These are phyloP conservation scores for Solanum ahanhuiri DNA, from an alignment of 257 asterid species.

Conservation along the genomic window DNA sequence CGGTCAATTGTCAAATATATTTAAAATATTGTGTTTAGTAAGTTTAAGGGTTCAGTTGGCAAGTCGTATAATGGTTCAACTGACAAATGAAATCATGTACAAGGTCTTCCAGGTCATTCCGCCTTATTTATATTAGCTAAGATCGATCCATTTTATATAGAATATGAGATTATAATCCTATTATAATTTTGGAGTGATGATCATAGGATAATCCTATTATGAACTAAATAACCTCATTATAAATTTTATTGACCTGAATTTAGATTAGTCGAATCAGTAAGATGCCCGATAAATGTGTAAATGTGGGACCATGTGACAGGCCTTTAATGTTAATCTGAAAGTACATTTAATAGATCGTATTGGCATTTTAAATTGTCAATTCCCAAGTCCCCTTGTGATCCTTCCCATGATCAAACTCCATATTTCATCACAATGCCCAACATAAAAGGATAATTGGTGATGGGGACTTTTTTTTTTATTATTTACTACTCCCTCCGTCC, in stretches of 20 bases:
- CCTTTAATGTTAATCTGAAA: background rate
- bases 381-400: background rate
- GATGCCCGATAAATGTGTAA: background rate
- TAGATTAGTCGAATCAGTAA: background rate
- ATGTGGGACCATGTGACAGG: background rate
- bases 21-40: too few relatives aligned
- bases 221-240: background rate
- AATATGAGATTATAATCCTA: background rate
- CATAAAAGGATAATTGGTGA: background rate
- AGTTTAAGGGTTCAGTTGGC: too few relatives aligned
- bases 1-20: too few relatives aligned
- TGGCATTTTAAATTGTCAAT: background rate
- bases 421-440: background rate
- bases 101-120: too few relatives aligned
- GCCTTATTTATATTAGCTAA: too few relatives aligned
- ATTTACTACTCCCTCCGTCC: too few relatives aligned
- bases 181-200: background rate
- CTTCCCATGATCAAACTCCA: background rate
- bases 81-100: too few relatives aligned
- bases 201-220: fast-evolving
- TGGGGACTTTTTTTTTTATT: background rate
- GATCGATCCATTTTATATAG: background rate
- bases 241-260: background rate
- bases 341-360: background rate
- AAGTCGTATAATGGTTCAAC: too few relatives aligned